A percentile compares a stretch with the other conserved stretches of the same genome.
Conservation (phyloP, 768 basidiomycete species). For the Tricholoma hemisulphureum region DNA sequence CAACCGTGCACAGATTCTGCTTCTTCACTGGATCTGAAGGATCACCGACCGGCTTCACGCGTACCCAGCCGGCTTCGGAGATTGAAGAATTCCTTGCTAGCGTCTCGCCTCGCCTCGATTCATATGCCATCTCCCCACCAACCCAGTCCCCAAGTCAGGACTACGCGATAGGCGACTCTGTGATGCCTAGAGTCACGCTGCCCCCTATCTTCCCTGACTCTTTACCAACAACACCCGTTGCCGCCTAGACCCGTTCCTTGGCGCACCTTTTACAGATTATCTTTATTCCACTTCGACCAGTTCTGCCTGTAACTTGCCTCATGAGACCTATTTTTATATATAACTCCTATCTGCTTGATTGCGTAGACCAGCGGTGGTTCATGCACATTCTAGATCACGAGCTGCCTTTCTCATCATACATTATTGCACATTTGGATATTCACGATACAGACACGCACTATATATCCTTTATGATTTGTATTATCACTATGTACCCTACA, state of each 20-base stretch:
- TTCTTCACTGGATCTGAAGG: slow-evolving; percentile 63
- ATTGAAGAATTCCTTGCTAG: slow-evolving; percentile 49
- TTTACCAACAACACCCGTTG: slow-evolving; percentile 12
- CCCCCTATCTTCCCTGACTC: slow-evolving; percentile 11
- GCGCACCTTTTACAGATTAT: slow-evolving; percentile 3
- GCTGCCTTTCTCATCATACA: not conserved
- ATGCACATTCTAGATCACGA: not conserved
- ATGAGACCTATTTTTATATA: not conserved
- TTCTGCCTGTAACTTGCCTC: not conserved
- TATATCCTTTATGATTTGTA: slow-evolving; percentile 1
- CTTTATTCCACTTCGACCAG: slow-evolving; percentile 3
- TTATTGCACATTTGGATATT: slow-evolving; percentile 4
- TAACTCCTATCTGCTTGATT: not conserved
- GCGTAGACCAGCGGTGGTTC: not conserved
- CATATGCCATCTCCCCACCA: slow-evolving; percentile 12
- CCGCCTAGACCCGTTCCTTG: not conserved
- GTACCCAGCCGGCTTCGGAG: slow-evolving; percentile 52
- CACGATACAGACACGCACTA: slow-evolving; percentile 1
- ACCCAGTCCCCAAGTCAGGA: slow-evolving; percentile 27
- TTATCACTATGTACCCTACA: not conserved
- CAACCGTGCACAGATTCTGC: slow-evolving; percentile 55
- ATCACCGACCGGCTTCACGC: slow-evolving; percentile 18
- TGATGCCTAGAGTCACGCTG: slow-evolving; percentile 26
- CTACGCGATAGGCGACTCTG: slow-evolving; percentile 20
- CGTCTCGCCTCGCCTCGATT: slow-evolving; percentile 27